A percentile compares a stretch with the other conserved stretches of the same genome.
phyloP scores from a whole-genome alignment of 768 basidiomycete genomes.

The Boletus pseudo-olivaceus region DNA sequence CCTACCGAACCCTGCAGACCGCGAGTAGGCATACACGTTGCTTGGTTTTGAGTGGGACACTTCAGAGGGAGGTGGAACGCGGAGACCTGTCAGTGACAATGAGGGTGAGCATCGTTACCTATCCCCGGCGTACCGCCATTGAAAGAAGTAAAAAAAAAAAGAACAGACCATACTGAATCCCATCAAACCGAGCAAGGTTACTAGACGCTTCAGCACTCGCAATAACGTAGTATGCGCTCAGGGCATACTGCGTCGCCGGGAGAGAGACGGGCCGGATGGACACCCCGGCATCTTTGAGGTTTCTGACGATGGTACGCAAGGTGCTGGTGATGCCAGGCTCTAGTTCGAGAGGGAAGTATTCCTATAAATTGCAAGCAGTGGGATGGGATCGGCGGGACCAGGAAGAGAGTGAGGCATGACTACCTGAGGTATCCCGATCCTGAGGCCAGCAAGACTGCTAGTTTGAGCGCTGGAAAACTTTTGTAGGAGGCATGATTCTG shows the following conservation, averaged over 20 bases:
- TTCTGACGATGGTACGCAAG: slow-evolving; percentile 43
- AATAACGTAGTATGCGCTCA: slow-evolving; percentile 95
- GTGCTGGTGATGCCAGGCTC: slow-evolving; percentile 41
- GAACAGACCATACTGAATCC: slow-evolving; percentile 74
- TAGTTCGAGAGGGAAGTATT: slow-evolving; percentile 78
- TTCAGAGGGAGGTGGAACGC: slow-evolving; percentile 40
- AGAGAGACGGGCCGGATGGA: slow-evolving; percentile 69
- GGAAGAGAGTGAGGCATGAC: slow-evolving; percentile 4
- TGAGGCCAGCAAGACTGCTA: slow-evolving; percentile 45
- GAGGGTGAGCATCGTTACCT: not conserved
- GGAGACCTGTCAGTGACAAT: slow-evolving; percentile 41
- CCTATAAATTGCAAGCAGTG: slow-evolving; percentile 33
- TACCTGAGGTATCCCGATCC: slow-evolving; percentile 77
- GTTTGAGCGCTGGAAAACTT: not conserved
- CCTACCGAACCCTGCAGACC: slow-evolving; percentile 69
- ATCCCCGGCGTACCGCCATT: not conserved
- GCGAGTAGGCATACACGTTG: slow-evolving; percentile 59
- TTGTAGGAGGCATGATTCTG: slow-evolving; percentile 10
- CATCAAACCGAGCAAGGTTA: slow-evolving; percentile 87
- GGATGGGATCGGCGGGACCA: not conserved
- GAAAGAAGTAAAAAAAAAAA: slow-evolving; percentile 1
- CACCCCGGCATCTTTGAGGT: slow-evolving; percentile 54
- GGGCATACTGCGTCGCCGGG: slow-evolving; percentile 63
- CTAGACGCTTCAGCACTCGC: slow-evolving; percentile 93
- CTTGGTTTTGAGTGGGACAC: slow-evolving; percentile 48